phyloP scores from a whole-genome alignment of 176 grass and related monocot species.

The Oryza glumipatula region DNA sequence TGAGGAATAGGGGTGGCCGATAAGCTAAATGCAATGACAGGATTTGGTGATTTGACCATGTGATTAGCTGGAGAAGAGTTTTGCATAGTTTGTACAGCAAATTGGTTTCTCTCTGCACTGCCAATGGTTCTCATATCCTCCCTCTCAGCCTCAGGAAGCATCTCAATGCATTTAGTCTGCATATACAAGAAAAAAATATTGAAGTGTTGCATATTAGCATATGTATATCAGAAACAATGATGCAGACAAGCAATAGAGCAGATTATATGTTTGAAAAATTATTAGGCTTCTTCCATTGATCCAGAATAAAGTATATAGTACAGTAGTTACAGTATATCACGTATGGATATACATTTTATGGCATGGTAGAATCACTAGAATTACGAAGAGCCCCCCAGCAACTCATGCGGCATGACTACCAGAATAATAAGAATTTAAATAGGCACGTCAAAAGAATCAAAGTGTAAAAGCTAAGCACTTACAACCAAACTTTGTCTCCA shows the following conservation, averaged over 20 bases:
- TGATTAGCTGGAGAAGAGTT: constrained; percentile 47
- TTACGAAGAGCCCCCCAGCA: constrained; percentile 7
- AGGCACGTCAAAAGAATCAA: constrained; percentile 10
- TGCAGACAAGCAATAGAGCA: neutral
- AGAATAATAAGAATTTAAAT: constrained; percentile 23
- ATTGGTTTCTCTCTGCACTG: constrained; percentile 46
- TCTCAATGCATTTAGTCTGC: constrained; percentile 65
- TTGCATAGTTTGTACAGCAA: constrained; percentile 41
- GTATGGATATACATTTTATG: constrained; percentile 13
- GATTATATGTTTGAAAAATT: constrained; percentile 7
- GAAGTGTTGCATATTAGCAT: neutral
- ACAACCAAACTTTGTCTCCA: constrained; percentile 91
- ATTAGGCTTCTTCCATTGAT: constrained; percentile 1
- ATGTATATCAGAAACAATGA: constrained; percentile 28
- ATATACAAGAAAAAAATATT: constrained; percentile 20
- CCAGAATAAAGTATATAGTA: constrained; percentile 7
- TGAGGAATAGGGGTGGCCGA: constrained; percentile 48
- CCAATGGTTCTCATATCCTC: constrained; percentile 50
- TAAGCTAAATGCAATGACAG: constrained; percentile 33
- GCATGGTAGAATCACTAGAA: neutral
- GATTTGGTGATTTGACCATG: constrained; percentile 41
- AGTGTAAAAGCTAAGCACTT: constrained; percentile 51
- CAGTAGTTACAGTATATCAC: constrained; percentile 27
- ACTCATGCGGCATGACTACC: neutral
- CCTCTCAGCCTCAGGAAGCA: constrained; percentile 73